phyloP scores from a whole-genome alignment of 2,329 filamentous ascomycete species.

The Trichophyton mentagrophytes region DNA sequence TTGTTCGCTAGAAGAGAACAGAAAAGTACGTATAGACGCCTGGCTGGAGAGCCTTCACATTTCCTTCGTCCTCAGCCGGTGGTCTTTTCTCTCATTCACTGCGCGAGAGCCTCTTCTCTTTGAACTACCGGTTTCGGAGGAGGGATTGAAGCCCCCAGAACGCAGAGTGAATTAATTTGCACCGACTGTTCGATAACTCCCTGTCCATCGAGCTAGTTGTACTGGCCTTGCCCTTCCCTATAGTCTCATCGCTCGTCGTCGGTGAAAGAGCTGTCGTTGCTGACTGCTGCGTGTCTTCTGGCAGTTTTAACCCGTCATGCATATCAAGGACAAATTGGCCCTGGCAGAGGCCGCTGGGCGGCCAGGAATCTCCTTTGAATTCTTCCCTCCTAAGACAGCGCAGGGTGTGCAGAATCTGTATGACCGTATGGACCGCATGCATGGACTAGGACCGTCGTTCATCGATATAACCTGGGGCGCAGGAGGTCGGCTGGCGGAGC shows the following conservation, averaged over 20 bases:
- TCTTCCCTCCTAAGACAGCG: conserved; percentile 90
- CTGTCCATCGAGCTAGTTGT: background rate
- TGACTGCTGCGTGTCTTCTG: background rate
- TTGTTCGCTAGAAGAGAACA: background rate
- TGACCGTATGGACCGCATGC: conserved; percentile 99
- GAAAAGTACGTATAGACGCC: background rate
- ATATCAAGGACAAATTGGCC: conserved; percentile 82
- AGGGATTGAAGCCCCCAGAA: background rate
- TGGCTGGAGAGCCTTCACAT: background rate
- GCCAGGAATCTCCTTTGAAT: conserved; percentile 96
- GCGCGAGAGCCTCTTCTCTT: background rate
- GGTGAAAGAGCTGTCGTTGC: background rate
- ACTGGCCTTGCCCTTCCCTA: background rate
- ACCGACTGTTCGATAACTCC: background rate
- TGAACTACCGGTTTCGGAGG: background rate
- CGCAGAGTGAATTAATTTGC: background rate
- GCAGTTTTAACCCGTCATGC: conserved; percentile 50
- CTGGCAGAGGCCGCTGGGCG: conserved; percentile 66
- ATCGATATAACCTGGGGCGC: conserved; percentile 98
- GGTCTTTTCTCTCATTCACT: background rate
- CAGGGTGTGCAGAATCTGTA: conserved; percentile 95
- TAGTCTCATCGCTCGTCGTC: background rate
- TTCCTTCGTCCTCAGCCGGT: background rate
- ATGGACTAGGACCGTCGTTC: conserved; percentile 82
- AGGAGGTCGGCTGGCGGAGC: conserved; percentile 74